Evolutionary conservation across 352 stramenopile genomes (phyloP).

Genomic region (Globisporangium viniferum): DNA sequence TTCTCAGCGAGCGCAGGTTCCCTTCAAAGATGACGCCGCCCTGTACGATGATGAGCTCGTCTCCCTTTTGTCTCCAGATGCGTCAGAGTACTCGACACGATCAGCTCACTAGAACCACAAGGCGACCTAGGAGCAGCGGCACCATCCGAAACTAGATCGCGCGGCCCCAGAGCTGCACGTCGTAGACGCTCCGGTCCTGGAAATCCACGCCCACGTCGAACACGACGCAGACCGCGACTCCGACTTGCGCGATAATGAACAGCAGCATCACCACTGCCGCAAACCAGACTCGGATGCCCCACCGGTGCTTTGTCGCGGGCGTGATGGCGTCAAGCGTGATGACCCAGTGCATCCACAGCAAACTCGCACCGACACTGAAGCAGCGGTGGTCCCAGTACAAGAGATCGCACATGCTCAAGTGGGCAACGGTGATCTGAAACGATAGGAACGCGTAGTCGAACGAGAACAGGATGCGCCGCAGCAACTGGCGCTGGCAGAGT

Average conservation of each 20-base stretch:
- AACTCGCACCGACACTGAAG: slow-evolving; percentile 11
- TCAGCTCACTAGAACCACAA: slow-evolving; percentile 12
- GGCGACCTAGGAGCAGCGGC: slow-evolving; percentile 10
- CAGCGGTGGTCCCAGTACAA: slow-evolving; percentile 11
- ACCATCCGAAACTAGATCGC: slow-evolving; percentile 4
- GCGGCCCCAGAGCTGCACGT: not conserved
- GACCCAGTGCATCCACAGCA: slow-evolving; percentile 22
- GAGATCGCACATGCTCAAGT: slow-evolving; percentile 16
- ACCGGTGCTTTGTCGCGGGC: slow-evolving; percentile 6
- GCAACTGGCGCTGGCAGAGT: slow-evolving; percentile 9
- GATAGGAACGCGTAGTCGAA: slow-evolving; percentile 22
- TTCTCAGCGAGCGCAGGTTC: not conserved
- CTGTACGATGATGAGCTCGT: slow-evolving; percentile 18
- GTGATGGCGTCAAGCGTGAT: slow-evolving; percentile 16
- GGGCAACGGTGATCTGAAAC: slow-evolving; percentile 15
- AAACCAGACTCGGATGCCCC: slow-evolving; percentile 1
- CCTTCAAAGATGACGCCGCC: slow-evolving; percentile 8
- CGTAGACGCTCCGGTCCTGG: slow-evolving; percentile 4
- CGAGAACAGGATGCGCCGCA: slow-evolving; percentile 9
- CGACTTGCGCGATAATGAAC: slow-evolving; percentile 8
- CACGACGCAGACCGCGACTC: slow-evolving; percentile 1
- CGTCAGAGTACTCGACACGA: slow-evolving; percentile 12
- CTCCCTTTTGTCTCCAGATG: not conserved
- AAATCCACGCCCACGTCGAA: slow-evolving; percentile 1
- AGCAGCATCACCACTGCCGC: slow-evolving; percentile 4